Evolutionary conservation across 257 asterid genomes (phyloP).

Genomic region (Asclepias syriaca): DNA sequence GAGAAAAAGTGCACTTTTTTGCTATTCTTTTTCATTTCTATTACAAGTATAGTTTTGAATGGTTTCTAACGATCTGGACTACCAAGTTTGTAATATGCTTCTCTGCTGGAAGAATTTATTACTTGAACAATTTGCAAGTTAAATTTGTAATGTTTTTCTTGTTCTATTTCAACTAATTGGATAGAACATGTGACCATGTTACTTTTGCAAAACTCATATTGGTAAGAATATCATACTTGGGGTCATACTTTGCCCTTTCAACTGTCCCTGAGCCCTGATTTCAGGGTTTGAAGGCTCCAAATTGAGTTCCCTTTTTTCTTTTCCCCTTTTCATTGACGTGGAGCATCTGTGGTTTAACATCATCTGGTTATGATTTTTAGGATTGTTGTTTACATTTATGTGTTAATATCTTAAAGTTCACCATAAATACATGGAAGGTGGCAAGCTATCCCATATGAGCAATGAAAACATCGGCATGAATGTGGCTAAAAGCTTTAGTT

Average conservation of each 20-base stretch:
- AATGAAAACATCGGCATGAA: not conserved
- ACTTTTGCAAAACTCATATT: not conserved
- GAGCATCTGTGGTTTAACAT: not conserved
- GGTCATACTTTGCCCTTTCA: not conserved
- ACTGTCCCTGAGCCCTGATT: not conserved
- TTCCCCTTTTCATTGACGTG: not conserved
- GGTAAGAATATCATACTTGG: not conserved
- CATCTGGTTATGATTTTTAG: not conserved
- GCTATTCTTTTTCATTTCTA: not conserved
- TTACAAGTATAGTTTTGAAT: not conserved
- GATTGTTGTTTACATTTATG: not conserved
- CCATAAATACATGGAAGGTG: not conserved
- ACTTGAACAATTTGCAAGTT: not conserved
- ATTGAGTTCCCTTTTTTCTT: not conserved
- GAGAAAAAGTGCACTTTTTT: not conserved
- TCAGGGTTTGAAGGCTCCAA: not conserved
- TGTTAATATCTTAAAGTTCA: not conserved
- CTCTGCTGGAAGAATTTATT: not conserved
- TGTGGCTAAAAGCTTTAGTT: not conserved
- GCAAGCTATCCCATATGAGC: not conserved
- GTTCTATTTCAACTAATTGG: not conserved
- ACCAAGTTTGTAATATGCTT: not conserved
- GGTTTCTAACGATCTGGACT: not conserved
- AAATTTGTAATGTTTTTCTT: not conserved
- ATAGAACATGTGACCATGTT: not conserved